A percentile compares a stretch with the other conserved stretches of the same genome.
phyloP scores from a whole-genome alignment of 257 asterid genomes.

The Solanum arcanum region DNA sequence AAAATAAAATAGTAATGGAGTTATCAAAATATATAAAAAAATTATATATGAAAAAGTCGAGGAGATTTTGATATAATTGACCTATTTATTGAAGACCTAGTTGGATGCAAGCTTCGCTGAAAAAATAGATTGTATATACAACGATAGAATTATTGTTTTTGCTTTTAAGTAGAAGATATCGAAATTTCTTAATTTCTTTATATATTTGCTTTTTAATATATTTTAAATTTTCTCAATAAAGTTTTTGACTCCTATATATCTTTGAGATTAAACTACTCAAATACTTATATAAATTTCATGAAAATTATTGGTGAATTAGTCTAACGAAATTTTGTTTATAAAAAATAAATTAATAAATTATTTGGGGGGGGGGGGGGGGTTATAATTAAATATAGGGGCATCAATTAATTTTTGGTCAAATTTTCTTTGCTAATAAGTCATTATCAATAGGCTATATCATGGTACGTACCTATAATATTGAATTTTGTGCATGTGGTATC shows the following conservation, averaged over 20 bases:
- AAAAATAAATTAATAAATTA: neutral
- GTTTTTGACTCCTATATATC: too few species aligned
- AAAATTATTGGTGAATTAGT: neutral
- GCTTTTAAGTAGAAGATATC: too few species aligned
- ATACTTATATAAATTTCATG: neutral
- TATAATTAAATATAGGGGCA: neutral
- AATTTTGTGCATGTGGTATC: neutral
- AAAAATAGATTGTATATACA: too few species aligned
- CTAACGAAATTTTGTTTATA: neutral
- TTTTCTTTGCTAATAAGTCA: neutral
- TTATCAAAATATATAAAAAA: neutral
- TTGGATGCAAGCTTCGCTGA: neutral
- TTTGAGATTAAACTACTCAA: neutral
- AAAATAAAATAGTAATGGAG: neutral
- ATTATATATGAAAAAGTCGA: neutral
- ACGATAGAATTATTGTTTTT: too few species aligned
- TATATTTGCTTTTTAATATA: too few species aligned
- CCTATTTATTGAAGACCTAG: neutral
- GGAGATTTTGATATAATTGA: neutral
- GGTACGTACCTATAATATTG: neutral
- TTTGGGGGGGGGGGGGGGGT: accelerated
- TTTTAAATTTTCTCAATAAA: too few species aligned
- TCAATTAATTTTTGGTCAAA: neutral
- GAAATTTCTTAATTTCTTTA: too few species aligned
- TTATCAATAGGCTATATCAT: neutral